Evolutionary conservation across 139 green algal species (phyloP).

Genomic region (Haematococcus lacustris): DNA sequence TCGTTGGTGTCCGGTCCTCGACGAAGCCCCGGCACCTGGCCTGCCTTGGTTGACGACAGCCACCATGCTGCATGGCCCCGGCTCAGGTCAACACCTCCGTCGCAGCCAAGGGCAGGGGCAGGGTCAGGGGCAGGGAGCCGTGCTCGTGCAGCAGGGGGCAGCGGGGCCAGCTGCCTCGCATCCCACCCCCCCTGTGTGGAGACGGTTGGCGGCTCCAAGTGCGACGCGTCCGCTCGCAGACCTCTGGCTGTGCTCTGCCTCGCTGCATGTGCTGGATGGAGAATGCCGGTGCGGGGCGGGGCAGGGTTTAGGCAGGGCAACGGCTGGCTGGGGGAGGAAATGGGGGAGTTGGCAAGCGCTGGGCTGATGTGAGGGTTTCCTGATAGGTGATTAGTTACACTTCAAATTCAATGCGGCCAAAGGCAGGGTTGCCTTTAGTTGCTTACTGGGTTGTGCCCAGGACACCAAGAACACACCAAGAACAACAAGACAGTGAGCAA

Average conservation of each 20-base stretch:
- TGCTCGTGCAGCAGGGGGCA: neutral
- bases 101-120: neutral
- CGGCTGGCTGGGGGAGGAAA: neutral
- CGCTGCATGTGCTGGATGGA: constrained; percentile 39
- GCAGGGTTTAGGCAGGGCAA: neutral
- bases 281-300: constrained; percentile 37
- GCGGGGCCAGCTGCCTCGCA: neutral
- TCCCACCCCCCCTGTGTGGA: neutral
- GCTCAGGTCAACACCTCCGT: neutral
- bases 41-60: constrained; percentile 53
- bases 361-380: neutral
- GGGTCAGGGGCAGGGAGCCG: too few species aligned
- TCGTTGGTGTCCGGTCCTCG: constrained; percentile 55
- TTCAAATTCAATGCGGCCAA: too few species aligned
- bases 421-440: too few species aligned
- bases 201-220: constrained; percentile 28
- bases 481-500: too few species aligned
- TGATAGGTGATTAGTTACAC: neutral
- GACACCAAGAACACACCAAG: too few species aligned
- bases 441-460: too few species aligned
- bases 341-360: neutral
- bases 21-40: constrained; percentile 17
- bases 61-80: neutral
- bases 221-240: constrained; percentile 36
- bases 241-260: constrained; percentile 52